These are phyloP conservation scores for Vitellaria paradoxa DNA, from an alignment of 179 eudicot genomes.

Conservation along the genomic window DNA sequence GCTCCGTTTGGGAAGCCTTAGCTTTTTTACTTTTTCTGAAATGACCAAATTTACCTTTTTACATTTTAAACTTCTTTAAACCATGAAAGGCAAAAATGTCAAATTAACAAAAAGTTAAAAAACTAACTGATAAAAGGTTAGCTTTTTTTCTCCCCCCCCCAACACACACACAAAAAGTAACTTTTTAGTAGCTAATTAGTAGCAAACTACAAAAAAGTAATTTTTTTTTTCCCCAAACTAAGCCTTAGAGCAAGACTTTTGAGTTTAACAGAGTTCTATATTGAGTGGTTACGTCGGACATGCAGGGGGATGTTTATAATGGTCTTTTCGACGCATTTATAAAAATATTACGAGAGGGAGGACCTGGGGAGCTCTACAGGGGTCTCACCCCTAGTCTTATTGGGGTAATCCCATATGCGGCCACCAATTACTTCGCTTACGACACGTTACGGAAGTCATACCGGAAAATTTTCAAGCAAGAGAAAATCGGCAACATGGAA, in stretches of 20 bases:
- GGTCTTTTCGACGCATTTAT: slow-evolving; percentile 73
- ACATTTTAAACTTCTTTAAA: too few relatives aligned
- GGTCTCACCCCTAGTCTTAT: slow-evolving; percentile 84
- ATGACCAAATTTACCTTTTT: too few relatives aligned
- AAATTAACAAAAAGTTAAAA: too few relatives aligned
- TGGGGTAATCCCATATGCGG: slow-evolving; percentile 90
- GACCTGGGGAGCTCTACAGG: slow-evolving; percentile 72
- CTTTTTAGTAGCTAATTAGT: too few relatives aligned
- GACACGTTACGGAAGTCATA: slow-evolving; percentile 67
- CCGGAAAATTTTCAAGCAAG: slow-evolving; percentile 59
- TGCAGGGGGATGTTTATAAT: slow-evolving; percentile 76
- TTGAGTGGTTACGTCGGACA: background rate
- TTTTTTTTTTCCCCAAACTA: too few relatives aligned
- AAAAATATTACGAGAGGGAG: slow-evolving; percentile 72
- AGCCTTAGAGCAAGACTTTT: background rate
- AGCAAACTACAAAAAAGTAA: too few relatives aligned
- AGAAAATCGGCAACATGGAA: slow-evolving; percentile 72
- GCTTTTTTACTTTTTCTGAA: too few relatives aligned
- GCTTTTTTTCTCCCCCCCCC: too few relatives aligned
- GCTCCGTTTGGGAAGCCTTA: too few relatives aligned
- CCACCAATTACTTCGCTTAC: slow-evolving; percentile 81
- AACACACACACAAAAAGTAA: too few relatives aligned
- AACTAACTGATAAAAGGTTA: too few relatives aligned
- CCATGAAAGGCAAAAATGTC: too few relatives aligned
- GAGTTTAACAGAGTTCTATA: background rate